These are phyloP conservation scores for Penicillium ochrochloron DNA, from an alignment of 495 filamentous ascomycete genomes.

Conservation along the genomic window DNA sequence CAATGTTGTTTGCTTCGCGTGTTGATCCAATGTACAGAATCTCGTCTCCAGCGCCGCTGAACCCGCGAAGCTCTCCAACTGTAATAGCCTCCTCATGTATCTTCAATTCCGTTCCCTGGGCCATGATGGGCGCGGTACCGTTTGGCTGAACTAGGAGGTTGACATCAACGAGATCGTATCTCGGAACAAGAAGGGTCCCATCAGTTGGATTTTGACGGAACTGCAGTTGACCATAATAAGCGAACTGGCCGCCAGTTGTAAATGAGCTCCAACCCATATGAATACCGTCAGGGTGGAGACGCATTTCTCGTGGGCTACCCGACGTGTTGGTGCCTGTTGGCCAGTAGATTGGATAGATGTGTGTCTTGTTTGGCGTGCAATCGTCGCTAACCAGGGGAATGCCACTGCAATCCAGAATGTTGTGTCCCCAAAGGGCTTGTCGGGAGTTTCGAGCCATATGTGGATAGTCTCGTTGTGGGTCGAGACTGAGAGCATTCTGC, in stretches of 20 bases:
- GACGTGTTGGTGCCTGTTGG: neutral
- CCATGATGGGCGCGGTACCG: neutral
- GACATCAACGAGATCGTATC: slow-evolving; percentile 1
- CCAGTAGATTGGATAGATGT: slow-evolving; percentile 3
- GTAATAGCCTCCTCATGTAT: neutral
- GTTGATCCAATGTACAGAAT: neutral
- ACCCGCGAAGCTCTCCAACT: neutral
- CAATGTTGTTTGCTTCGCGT: neutral
- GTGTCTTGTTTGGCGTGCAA: neutral
- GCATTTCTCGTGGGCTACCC: neutral
- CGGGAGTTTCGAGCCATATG: neutral
- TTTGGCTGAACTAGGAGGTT: neutral
- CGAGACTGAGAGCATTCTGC: neutral
- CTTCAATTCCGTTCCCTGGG: neutral
- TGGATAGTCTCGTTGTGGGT: neutral
- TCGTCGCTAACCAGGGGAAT: neutral
- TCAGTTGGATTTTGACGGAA: neutral
- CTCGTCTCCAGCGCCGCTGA: neutral
- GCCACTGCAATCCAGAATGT: neutral
- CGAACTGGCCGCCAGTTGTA: neutral
- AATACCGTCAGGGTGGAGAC: neutral
- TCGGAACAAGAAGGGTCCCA: neutral
- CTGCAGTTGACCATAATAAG: neutral
- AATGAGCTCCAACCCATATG: slow-evolving; percentile 1
- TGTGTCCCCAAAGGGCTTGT: neutral